Conservation (phyloP, 2,329 filamentous ascomycete species). For the Parascedosporium putredinis region DNA sequence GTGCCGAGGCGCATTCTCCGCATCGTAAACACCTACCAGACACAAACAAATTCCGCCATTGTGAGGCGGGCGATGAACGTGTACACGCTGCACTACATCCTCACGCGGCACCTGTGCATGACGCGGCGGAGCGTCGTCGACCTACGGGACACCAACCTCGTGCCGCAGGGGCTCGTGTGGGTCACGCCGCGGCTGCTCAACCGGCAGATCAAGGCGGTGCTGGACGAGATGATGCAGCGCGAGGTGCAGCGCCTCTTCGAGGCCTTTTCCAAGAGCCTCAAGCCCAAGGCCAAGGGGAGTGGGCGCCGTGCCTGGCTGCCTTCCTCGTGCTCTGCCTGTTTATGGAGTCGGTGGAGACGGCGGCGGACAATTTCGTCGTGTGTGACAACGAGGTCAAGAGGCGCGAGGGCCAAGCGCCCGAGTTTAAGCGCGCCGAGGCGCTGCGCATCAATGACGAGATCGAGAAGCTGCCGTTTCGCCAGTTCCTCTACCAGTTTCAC, state of each 20-base stretch:
- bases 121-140: slow-evolving; percentile 31
- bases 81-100: slow-evolving; percentile 47
- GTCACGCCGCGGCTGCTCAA: slow-evolving; percentile 44
- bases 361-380: slow-evolving; percentile 40
- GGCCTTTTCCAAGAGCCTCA: slow-evolving; percentile 40
- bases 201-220: slow-evolving; percentile 45
- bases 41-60: slow-evolving; percentile 34
- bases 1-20: slow-evolving; percentile 35
- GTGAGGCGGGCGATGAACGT: slow-evolving; percentile 43
- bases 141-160: slow-evolving; percentile 29
- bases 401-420: slow-evolving; percentile 24
- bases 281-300: slow-evolving; percentile 42
- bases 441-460: slow-evolving; percentile 37
- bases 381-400: slow-evolving; percentile 39
- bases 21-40: slow-evolving; percentile 37
- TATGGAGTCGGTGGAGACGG: slow-evolving; percentile 46
- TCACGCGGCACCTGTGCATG: slow-evolving; percentile 43
- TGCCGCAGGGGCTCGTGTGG: slow-evolving; percentile 32
- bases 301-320: slow-evolving; percentile 46
- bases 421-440: slow-evolving; percentile 32
- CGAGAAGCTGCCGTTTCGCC: slow-evolving; percentile 49
- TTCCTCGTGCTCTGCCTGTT: slow-evolving; percentile 48
- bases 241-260: slow-evolving; percentile 43
- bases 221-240: slow-evolving; percentile 42
- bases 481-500: slow-evolving; percentile 51